Percentiles rank a stretch among this genome's conserved stretches.
Evolutionary conservation across 805 yeast genomes (phyloP).

Genomic region (Kregervanrija delftensis): DNA sequence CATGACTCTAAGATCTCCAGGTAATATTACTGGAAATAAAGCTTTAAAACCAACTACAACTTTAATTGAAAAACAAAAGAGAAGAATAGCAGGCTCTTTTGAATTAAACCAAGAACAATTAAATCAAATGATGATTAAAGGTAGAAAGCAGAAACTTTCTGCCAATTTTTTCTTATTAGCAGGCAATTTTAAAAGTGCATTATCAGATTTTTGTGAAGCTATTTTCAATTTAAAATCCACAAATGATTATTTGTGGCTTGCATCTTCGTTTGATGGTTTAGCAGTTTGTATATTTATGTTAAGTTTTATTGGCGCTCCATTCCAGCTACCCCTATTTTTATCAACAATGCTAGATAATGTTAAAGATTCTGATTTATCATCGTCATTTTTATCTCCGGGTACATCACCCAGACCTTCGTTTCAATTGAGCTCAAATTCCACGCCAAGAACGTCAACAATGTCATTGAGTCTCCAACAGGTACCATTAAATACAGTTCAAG

Average conservation of each 20-base stretch:
- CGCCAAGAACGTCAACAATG: slow-evolving; percentile 5
- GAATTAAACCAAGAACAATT: slow-evolving; percentile 29
- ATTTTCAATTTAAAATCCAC: slow-evolving; percentile 48
- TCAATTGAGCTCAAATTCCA: slow-evolving; percentile 16
- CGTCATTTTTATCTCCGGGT: slow-evolving; percentile 25
- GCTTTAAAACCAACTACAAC: slow-evolving; percentile 6
- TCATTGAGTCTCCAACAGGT: slow-evolving; percentile 10
- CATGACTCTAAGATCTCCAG: slow-evolving; percentile 80
- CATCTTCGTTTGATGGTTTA: slow-evolving; percentile 77
- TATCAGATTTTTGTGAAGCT: slow-evolving; percentile 71
- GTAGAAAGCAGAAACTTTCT: slow-evolving; percentile 67
- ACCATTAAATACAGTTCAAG: slow-evolving; percentile 24
- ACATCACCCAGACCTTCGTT: slow-evolving; percentile 46
- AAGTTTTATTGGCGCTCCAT: slow-evolving; percentile 47
- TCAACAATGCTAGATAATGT: slow-evolving; percentile 17
- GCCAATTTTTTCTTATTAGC: slow-evolving; percentile 76
- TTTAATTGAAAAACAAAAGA: slow-evolving; percentile 17
- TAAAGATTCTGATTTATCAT: slow-evolving; percentile 17
- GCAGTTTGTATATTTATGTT: slow-evolving; percentile 60
- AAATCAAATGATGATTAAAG: slow-evolving; percentile 41
- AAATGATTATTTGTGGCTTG: slow-evolving; percentile 83
- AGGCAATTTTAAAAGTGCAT: slow-evolving; percentile 69
- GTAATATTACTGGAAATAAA: slow-evolving; percentile 29
- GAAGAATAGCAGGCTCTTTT: slow-evolving; percentile 24
- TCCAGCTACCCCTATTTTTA: slow-evolving; percentile 36